Evolutionary conservation across 352 stramenopile genomes (phyloP).

Genomic region (Phytopythium delawarense): DNA sequence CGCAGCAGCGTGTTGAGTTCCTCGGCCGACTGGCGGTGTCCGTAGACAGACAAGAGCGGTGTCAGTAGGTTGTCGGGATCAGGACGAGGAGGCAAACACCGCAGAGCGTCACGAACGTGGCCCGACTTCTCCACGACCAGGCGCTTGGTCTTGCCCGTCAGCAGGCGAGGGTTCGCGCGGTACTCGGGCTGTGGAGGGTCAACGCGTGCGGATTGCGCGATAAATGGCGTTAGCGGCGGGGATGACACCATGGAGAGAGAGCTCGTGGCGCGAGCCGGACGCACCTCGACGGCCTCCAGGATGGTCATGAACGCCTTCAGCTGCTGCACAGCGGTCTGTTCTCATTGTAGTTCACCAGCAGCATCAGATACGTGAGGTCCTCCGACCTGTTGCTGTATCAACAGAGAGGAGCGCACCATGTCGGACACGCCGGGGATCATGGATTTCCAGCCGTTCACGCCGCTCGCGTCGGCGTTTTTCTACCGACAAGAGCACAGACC

Average conservation of each 20-base stretch:
- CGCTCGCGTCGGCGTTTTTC: conserved; percentile 75
- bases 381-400: background rate
- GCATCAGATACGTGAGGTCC: background rate
- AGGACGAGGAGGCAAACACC: too few species aligned
- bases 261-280: background rate
- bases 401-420: conserved; percentile 40
- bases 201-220: background rate
- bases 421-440: conserved; percentile 76
- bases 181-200: conserved; percentile 42
- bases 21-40: conserved; percentile 46
- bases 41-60: background rate
- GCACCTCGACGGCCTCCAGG: conserved; percentile 69
- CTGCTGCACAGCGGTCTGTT: conserved; percentile 78
- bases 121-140: conserved; percentile 78
- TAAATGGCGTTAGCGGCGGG: background rate
- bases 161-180: conserved; percentile 65
- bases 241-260: background rate
- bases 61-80: background rate
- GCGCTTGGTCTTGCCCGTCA: conserved; percentile 84
- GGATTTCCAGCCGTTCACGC: conserved; percentile 72
- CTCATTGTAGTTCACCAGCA: background rate
- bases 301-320: conserved; percentile 82
- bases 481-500: conserved; percentile 11
- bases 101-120: conserved; percentile 39
- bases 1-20: conserved; percentile 87